Evolutionary conservation across 2,329 filamentous ascomycete genomes (phyloP), one percentile per base, ranked within the genome.

Genomic region (Penicillium sp.): DNA sequence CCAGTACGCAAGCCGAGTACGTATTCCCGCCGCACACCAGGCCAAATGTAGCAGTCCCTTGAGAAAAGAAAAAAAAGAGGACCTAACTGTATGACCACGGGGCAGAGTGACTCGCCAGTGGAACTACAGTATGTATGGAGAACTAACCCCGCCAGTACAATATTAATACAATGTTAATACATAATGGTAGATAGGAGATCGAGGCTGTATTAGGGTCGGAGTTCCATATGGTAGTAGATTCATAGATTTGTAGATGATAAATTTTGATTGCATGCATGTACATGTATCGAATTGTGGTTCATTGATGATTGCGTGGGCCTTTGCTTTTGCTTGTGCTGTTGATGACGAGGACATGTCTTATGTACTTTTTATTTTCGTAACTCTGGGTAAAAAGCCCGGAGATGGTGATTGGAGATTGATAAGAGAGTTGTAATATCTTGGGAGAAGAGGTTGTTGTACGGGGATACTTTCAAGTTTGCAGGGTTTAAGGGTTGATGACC

Each of bases 1-100:
- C n/a, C 7, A 19, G 35, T 58, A 61, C 50, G 59, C 54, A 61
- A 61, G 38, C 55, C 13, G 40, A 53, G 13, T 47, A 61, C 59
- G 59, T 58, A 49, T 10, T 10, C 7, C n/a, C 17, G n/a, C 30
- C 49, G 12, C n/a, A 33, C 47, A 50, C 28, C 9, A 33, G 38
- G 10, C 42, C 40, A 4, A 24, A 28, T 33, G 12, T 2, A 40
- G 26, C 4, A 53, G 35, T n/a, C 6, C 28, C 44, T 47, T 26
- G 28, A 24, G 24, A 42, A 24, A 22, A 13, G n/a, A 4, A 17
- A 24, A 35, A 42, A 24, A 22, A 13, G n/a, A 4, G 30, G 44
- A 47, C 15, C 12, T 13, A 6, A 6, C 9, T 22, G 42, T 26
- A 15, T 17, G 24, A 19, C 19, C 19, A 24, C 40, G 40, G 40